A percentile compares a stretch with the other conserved stretches of the same genome.
Evolutionary conservation across 2,329 filamentous ascomycete species (phyloP).

Genomic region (Cercospora canescens): DNA sequence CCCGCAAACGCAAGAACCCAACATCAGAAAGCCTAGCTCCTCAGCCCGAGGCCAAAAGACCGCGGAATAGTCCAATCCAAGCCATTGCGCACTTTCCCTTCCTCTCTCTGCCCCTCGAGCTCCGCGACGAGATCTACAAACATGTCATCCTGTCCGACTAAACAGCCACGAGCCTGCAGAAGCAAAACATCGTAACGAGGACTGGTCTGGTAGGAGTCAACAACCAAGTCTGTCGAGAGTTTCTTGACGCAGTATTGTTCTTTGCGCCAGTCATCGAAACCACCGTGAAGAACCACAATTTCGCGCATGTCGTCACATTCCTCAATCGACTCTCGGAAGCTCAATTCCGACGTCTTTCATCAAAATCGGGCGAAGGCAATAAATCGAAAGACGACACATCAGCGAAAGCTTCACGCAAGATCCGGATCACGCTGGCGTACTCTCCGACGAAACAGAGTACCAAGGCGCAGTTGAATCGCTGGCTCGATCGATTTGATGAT

Average conservation of each 20-base stretch:
- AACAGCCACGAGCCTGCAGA: background rate
- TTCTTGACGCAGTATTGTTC: slow-evolving; percentile 11
- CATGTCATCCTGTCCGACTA: background rate
- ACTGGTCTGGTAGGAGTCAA: slow-evolving; percentile 8
- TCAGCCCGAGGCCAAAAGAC: background rate
- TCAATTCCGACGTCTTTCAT: slow-evolving; percentile 1
- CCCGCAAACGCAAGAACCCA: background rate
- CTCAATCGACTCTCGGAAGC: slow-evolving; percentile 13
- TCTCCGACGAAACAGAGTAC: slow-evolving; percentile 4
- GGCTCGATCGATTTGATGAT: slow-evolving; percentile 15
- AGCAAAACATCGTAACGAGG: slow-evolving; percentile 2
- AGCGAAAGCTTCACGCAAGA: background rate
- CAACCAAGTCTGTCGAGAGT: slow-evolving; percentile 11
- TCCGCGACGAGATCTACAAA: slow-evolving; percentile 42
- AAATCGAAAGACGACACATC: background rate
- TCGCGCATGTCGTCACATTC: slow-evolving; percentile 16
- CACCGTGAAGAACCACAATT: slow-evolving; percentile 8
- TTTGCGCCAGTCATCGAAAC: slow-evolving; percentile 8
- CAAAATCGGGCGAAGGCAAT: too few relatives aligned
- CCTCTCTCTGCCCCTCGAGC: slow-evolving; percentile 37
- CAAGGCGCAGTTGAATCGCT: slow-evolving; percentile 8
- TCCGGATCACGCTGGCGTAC: slow-evolving; percentile 9
- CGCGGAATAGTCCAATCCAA: background rate
- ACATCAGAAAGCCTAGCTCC: background rate
- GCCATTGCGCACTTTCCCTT: slow-evolving; percentile 29